Evolutionary conservation across 345 rosid genomes (phyloP).

Genomic region (Euclidium syriacum): DNA sequence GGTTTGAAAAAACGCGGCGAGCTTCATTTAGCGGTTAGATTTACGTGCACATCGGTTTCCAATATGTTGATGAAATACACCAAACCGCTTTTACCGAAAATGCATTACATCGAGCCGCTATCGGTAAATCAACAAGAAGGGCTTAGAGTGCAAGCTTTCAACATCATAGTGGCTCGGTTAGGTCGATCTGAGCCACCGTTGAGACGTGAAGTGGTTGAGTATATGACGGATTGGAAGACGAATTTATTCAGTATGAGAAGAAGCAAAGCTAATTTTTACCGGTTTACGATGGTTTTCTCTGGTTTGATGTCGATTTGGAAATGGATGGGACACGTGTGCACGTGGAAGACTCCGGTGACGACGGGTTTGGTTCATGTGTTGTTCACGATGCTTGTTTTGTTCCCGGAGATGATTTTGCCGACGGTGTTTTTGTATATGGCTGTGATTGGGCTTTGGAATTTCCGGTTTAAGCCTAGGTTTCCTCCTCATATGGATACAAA

Average conservation of each 20-base stretch:
- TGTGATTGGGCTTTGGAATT: conserved; percentile 35
- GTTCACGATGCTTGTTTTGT: conserved; percentile 30
- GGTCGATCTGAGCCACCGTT: conserved; percentile 53
- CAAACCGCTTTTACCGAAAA: conserved; percentile 45
- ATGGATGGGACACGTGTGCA: conserved; percentile 43
- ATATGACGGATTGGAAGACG: conserved; percentile 34
- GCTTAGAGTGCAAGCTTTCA: conserved; percentile 32
- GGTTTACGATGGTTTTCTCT: conserved; percentile 34
- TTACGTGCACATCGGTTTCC: conserved; percentile 36
- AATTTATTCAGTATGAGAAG: conserved; percentile 46
- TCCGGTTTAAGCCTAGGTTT: conserved; percentile 36
- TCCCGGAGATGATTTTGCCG: conserved; percentile 42
- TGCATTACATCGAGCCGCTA: conserved; percentile 43
- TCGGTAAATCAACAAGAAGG: conserved; percentile 26
- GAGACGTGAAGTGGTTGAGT: conserved; percentile 47
- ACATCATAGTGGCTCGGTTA: conserved; percentile 27
- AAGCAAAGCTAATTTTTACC: conserved; percentile 47
- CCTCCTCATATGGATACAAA: conserved; percentile 91
- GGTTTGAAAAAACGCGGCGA: conserved; percentile 60
- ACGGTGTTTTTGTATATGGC: conserved; percentile 38
- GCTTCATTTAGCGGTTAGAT: conserved; percentile 48
- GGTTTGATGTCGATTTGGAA: conserved; percentile 28
- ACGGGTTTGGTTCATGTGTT: conserved; percentile 34
- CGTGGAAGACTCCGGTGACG: conserved; percentile 41
- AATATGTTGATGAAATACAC: conserved; percentile 39